phyloP scores from a whole-genome alignment of 176 grass and related monocot species.

The Rhynchospora pubera region DNA sequence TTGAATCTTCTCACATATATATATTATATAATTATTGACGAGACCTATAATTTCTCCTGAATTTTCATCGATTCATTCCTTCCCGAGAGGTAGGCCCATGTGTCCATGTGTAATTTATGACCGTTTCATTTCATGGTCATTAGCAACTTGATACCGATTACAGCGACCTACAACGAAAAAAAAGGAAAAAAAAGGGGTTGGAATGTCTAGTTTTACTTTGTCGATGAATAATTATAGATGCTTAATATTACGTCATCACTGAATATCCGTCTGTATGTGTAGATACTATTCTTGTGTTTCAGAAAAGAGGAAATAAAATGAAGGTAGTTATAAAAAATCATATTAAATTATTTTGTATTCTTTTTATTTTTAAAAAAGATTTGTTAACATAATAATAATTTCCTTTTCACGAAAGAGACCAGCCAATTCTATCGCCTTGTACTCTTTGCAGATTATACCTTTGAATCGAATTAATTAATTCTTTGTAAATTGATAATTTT shows the following conservation, averaged over 20 bases:
- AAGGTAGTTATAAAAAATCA: neutral
- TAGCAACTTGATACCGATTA: neutral
- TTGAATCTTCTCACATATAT: neutral
- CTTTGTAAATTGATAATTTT: too few relatives aligned
- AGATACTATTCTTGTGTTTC: neutral
- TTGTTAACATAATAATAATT: too few relatives aligned
- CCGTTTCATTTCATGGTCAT: neutral
- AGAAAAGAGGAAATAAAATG: neutral
- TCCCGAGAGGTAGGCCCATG: neutral
- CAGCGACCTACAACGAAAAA: neutral
- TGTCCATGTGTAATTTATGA: neutral
- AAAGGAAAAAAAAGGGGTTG: too few relatives aligned
- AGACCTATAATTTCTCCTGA: neutral
- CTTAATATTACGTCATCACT: neutral
- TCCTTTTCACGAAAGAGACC: too few relatives aligned
- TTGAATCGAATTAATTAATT: too few relatives aligned
- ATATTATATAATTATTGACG: neutral
- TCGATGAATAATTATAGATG: neutral
- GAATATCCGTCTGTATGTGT: neutral
- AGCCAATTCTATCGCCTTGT: too few relatives aligned
- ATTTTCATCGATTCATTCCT: neutral
- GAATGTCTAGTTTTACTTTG: neutral
- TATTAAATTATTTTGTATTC: neutral
- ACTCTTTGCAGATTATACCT: too few relatives aligned
- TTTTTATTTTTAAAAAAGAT: neutral